Evolutionary conservation across 495 filamentous ascomycete species (phyloP), one percentile per base, ranked within the genome.

Genomic region (Lindgomyces ingoldianus): DNA sequence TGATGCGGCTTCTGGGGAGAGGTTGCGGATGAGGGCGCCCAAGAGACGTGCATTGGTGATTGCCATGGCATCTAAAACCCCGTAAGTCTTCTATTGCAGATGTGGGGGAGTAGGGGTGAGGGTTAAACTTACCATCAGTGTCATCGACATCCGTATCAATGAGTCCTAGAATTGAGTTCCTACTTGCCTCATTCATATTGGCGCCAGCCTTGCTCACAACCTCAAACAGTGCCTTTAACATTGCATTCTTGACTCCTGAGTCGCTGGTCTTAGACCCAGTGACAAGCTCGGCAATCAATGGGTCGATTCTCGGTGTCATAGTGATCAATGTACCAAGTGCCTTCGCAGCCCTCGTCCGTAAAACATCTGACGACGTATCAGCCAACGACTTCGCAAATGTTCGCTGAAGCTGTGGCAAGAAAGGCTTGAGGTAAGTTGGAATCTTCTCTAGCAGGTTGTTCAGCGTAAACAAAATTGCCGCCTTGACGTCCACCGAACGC

Each of bases 371-470:
- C 9, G 92, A 89, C 0, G 92, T 87, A 75, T 98, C 94, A 0
- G 94, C 94, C 21, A 98, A 80, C 52, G 91, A 92, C 78, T 96
- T 93, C 30, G 94, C 93, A 78, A 98, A 98, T 0, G 94, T 98
- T 29, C 94, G 83, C 76, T 98, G 94, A 36, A 98, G 85, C 73
- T 98, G 94, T 11, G 94, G 94, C 67, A 98, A 72, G 85, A 98
- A 98, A 2, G 94, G 94, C 76, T 97, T 98, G 44, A 98, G 84
- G 60, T 93, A 91, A 18, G 90, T 85, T 4, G 94, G 95, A 74
- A 98, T 98, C 82, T 98, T 98, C 77, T 96, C 90, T 14, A 98
- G 81, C 11, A 98, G 81, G 69, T 95, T 96, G 75, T 97, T 98
- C 55, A 98, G 82, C 0, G 95, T 97, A 45, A 92, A 83, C 57